These are phyloP conservation scores for Sclerotinia nivalis DNA, from an alignment of 2,329 filamentous ascomycete genomes.

Conservation along the genomic window DNA sequence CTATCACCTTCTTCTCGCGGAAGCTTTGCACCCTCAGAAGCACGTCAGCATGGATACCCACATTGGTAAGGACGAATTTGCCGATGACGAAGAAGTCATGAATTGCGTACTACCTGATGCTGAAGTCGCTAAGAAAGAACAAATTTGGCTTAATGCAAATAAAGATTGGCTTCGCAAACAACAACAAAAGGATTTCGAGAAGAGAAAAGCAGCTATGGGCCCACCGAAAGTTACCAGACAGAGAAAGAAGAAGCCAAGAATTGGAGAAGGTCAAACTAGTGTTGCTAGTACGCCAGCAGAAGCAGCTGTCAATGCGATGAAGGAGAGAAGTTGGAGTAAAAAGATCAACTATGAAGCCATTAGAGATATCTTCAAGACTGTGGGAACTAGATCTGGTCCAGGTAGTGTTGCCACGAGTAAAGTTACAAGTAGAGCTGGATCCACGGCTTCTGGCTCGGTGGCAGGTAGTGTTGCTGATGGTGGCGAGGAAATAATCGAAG, in stretches of 20 bases:
- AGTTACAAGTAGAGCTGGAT: constrained; percentile 44
- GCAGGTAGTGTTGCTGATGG: constrained; percentile 24
- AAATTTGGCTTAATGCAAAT: constrained; percentile 92
- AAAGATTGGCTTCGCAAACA: constrained; percentile 88
- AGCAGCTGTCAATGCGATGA: constrained; percentile 67
- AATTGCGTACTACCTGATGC: constrained; percentile 73
- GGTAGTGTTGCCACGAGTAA: constrained; percentile 50
- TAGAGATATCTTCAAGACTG: constrained; percentile 41
- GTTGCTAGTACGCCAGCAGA: constrained; percentile 69
- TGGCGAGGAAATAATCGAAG: background rate
- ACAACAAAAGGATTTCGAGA: constrained; percentile 78
- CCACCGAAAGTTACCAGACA: constrained; percentile 59
- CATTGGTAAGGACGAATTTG: constrained; percentile 80
- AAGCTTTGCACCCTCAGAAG: constrained; percentile 50
- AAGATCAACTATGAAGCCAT: constrained; percentile 74
- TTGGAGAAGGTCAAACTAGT: constrained; percentile 64
- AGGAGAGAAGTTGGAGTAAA: constrained; percentile 68
- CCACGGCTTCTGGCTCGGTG: constrained; percentile 14
- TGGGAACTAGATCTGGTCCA: constrained; percentile 46
- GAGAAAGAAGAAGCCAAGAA: constrained; percentile 56
- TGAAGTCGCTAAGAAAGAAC: constrained; percentile 81
- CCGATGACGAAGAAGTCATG: constrained; percentile 81
- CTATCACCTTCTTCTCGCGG: constrained; percentile 54
- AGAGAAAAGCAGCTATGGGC: constrained; percentile 60
- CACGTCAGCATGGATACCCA: constrained; percentile 60